phyloP scores from a whole-genome alignment of 2,329 filamentous ascomycete species.

The Trichoderma simmonsii region DNA sequence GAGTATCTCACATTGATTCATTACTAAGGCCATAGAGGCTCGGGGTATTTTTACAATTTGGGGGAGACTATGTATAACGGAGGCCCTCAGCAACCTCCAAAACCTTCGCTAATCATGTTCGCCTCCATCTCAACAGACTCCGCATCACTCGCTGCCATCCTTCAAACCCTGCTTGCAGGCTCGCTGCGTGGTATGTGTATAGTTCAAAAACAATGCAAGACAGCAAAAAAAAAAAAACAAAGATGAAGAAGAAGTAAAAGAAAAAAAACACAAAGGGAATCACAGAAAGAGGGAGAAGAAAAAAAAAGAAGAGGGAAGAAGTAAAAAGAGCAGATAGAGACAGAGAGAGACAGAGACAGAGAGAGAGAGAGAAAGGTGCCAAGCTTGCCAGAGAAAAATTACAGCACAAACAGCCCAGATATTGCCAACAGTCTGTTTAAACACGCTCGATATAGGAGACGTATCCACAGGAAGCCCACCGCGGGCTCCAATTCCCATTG shows the following conservation, averaged over 20 bases:
- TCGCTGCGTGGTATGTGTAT: constrained; percentile 34
- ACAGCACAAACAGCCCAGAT: constrained; percentile 6
- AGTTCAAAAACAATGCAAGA: constrained; percentile 30
- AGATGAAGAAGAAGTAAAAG: background rate
- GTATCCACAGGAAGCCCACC: background rate
- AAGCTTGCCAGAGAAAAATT: constrained; percentile 13
- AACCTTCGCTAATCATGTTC: constrained; percentile 27
- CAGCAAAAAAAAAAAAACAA: constrained; percentile 15
- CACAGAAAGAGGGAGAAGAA: constrained; percentile 18
- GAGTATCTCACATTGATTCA: constrained; percentile 18
- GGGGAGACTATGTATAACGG: constrained; percentile 33
- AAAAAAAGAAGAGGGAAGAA: background rate
- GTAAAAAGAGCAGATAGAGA: background rate
- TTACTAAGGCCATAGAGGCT: constrained; percentile 21
- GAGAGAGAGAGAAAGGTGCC: constrained; percentile 15
- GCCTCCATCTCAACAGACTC: constrained; percentile 29
- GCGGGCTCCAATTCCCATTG: background rate
- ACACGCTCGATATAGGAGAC: background rate
- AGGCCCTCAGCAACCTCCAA: constrained; percentile 27
- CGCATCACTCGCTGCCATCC: constrained; percentile 18
- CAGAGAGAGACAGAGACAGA: constrained; percentile 1
- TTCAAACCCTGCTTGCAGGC: constrained; percentile 33
- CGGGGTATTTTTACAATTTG: constrained; percentile 32
- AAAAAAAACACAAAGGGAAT: constrained; percentile 26
- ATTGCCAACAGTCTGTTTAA: background rate